Evolutionary conservation across 2,329 filamentous ascomycete species (phyloP), one percentile per base, ranked within the genome.

Genomic region (Ophiocordyceps unilateralis): DNA sequence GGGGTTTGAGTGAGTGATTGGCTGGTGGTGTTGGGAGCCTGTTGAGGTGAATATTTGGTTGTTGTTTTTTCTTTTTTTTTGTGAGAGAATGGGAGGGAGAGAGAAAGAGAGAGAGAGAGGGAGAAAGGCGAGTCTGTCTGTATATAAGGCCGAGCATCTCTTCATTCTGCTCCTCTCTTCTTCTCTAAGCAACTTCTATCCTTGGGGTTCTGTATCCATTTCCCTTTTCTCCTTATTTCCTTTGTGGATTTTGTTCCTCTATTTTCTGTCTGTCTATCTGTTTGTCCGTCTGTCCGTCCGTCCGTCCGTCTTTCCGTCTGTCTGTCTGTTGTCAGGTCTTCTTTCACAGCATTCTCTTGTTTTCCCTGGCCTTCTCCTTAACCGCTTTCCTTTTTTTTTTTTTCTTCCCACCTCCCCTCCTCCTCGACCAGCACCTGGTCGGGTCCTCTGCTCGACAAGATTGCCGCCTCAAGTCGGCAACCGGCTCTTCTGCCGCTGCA

Each of bases 401-500:
- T 45, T 45, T 47, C 44, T 54, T 48, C 49, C 44, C 43, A 50
- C 49, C 47, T 54, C 47, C 47, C 47, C 14, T 40, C 24, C 21
- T 30, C 43, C n/a, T n/a, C n/a, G n/a, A n/a, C n/a, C 34, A 43
- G 28, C 38, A 30, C 28, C 32, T 22, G 36, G 40, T 43, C 45
- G 43, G 38, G 43, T 17, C 10, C 17, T 6, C 36, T 17, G 10
- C 9, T 38, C 41, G 46, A 47, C 57, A 62, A 53, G 41, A 62
- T 63, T 62, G 40, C 51, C 49, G 54, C 55, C 49, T 53, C 56
- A 37, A 23, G 14, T 14, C 47, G 56, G 46, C 52, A 53, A 43
- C 41, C 53, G 48, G 50, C 58, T 47, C 45, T 47, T 34, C 53
- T 62, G 58, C 54, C 65, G 50, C 51, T 64, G 55, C 59, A 66